These are phyloP conservation scores for Phytophthora syringae DNA, from an alignment of 352 stramenopile genomes.

Conservation along the genomic window DNA sequence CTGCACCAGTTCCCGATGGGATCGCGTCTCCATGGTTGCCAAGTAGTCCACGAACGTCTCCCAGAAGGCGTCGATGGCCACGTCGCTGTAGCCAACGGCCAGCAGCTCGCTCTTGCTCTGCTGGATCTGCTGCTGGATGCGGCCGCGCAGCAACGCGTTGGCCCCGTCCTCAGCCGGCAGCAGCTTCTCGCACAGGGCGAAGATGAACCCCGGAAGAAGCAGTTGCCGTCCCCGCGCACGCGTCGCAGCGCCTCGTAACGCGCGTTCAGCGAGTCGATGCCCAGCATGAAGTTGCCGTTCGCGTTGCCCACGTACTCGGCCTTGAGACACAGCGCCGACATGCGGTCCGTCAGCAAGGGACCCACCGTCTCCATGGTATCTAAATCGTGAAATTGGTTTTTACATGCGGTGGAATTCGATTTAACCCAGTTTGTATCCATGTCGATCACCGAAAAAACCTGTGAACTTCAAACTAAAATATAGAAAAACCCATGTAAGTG, in stretches of 20 bases:
- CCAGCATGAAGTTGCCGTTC: constrained; percentile 75
- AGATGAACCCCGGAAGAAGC: constrained; percentile 93
- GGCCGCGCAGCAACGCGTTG: constrained; percentile 35
- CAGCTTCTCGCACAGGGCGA: constrained; percentile 85
- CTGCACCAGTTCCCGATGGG: constrained; percentile 70
- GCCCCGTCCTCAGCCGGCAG: constrained; percentile 38
- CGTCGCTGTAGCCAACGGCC: constrained; percentile 90
- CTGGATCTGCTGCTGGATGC: constrained; percentile 70
- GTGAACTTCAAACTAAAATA: background rate
- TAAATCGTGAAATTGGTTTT: background rate
- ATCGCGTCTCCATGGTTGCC: constrained; percentile 77
- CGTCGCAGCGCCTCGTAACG: constrained; percentile 81
- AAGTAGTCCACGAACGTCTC: constrained; percentile 93
- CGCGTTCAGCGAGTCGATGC: constrained; percentile 66
- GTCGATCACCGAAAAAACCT: no score
- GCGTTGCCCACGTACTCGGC: constrained; percentile 78
- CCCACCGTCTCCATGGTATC: constrained; percentile 1
- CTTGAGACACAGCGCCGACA: constrained; percentile 63
- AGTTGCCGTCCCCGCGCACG: constrained; percentile 92
- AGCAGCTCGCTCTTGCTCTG: constrained; percentile 77
- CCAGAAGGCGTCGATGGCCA: constrained; percentile 94
- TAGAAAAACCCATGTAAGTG: background rate
- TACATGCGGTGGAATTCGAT: no score
- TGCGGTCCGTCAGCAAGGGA: constrained; percentile 64
- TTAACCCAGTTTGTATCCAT: no score